phyloP scores from a whole-genome alignment of 1,284 basidiomycete genomes.

The Leucoagaricus sp. region DNA sequence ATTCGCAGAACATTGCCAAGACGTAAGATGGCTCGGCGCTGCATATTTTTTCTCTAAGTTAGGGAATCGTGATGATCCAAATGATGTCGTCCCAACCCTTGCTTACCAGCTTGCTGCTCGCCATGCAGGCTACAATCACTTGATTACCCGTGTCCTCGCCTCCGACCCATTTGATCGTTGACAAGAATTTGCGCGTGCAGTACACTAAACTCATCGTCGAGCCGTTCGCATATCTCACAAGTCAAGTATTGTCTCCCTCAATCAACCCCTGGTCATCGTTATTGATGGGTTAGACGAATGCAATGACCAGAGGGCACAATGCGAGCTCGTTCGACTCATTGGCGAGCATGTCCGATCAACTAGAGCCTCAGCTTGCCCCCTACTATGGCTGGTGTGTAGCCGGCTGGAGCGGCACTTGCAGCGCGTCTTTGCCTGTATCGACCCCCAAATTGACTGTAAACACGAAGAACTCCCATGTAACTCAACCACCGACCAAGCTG shows the following conservation, averaged over 20 bases:
- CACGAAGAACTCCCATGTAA: background rate
- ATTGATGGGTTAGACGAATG: slow-evolving; percentile 22
- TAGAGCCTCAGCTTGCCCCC: slow-evolving; percentile 2
- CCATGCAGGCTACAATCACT: slow-evolving; percentile 7
- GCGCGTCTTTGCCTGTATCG: background rate
- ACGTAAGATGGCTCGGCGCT: slow-evolving; percentile 15
- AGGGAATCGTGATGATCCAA: background rate
- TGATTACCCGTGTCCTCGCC: slow-evolving; percentile 10
- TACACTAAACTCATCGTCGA: slow-evolving; percentile 18
- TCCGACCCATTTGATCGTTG: slow-evolving; percentile 16
- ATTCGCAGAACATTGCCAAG: slow-evolving; percentile 20
- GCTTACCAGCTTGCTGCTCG: slow-evolving; percentile 21
- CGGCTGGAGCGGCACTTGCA: slow-evolving; percentile 17
- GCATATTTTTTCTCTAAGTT: slow-evolving; percentile 22
- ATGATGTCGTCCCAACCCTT: slow-evolving; percentile 17
- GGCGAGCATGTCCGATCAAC: background rate
- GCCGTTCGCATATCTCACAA: slow-evolving; percentile 13
- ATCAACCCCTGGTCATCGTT: background rate
- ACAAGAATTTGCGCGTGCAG: slow-evolving; percentile 14
- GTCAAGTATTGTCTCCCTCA: background rate
- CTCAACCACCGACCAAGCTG: background rate
- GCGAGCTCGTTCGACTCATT: slow-evolving; percentile 7
- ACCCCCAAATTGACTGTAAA: background rate
- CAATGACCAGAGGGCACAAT: slow-evolving; percentile 11
- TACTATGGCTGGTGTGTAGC: slow-evolving; percentile 22